Percentiles rank a stretch among this genome's conserved stretches.
Conservation (phyloP, 1,284 basidiomycete species). For the Rhodotorula sp. region DNA sequence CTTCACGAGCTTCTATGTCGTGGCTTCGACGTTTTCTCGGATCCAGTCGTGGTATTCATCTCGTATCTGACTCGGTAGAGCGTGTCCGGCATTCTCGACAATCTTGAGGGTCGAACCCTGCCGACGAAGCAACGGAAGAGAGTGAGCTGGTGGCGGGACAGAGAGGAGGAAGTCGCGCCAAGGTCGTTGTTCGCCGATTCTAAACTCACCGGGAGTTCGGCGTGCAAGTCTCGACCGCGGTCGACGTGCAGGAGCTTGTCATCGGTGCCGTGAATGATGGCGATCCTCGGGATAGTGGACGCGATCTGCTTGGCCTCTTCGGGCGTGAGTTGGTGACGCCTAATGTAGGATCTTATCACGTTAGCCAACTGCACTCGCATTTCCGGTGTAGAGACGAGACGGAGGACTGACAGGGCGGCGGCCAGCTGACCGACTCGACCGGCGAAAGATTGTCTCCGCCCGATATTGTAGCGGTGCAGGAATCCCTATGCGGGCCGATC, state of each 20-base stretch:
- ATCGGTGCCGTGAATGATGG: slow-evolving; percentile 70
- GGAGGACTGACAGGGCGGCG: slow-evolving; percentile 56
- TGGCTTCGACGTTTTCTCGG: neutral
- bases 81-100: slow-evolving; percentile 33
- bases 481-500: slow-evolving; percentile 53
- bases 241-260: slow-evolving; percentile 65
- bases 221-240: slow-evolving; percentile 62
- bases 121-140: neutral
- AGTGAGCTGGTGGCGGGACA: neutral
- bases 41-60: slow-evolving; percentile 36
- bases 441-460: slow-evolving; percentile 61
- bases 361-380: neutral
- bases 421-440: slow-evolving; percentile 73
- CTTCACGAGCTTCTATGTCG: neutral
- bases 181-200: too few relatives aligned
- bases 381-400: neutral
- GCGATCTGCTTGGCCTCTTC: slow-evolving; percentile 61
- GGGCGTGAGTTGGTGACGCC: slow-evolving; percentile 62
- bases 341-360: neutral
- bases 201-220: slow-evolving; percentile 58
- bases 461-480: slow-evolving; percentile 58
- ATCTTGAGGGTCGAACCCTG: slow-evolving; percentile 33
- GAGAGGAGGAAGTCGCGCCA: too few relatives aligned
- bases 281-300: slow-evolving; percentile 60
- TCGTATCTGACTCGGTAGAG: slow-evolving; percentile 29